phyloP scores from a whole-genome alignment of 2,329 filamentous ascomycete species.

The Pseudogymnoascus sp. region DNA sequence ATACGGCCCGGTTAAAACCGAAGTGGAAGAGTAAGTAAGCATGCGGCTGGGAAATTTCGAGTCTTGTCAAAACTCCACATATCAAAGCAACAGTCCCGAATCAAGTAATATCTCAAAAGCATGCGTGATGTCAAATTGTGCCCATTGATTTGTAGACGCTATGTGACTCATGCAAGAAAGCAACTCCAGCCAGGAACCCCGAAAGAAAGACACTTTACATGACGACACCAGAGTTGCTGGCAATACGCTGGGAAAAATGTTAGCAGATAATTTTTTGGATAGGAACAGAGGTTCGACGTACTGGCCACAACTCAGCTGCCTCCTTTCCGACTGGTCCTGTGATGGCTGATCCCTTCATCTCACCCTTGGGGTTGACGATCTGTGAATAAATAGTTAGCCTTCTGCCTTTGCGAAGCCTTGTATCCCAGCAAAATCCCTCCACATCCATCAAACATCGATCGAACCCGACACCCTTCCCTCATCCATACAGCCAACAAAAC shows the following conservation, averaged over 20 bases:
- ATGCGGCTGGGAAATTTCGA: neutral
- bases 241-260: conserved; percentile 68
- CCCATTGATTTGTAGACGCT: conserved; percentile 16
- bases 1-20: neutral
- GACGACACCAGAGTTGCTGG: conserved; percentile 98
- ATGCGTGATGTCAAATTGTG: conserved; percentile 8
- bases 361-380: conserved; percentile 99
- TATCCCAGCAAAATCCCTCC: neutral
- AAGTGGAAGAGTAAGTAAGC: neutral
- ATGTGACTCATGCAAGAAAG: conserved; percentile 17
- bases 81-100: neutral
- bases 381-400: conserved; percentile 37
- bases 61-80: neutral
- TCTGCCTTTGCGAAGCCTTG: conserved; percentile 1
- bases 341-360: conserved; percentile 99
- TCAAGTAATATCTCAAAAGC: conserved; percentile 6
- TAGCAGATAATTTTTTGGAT: conserved; percentile 22
- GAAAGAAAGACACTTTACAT: conserved; percentile 63
- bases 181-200: conserved; percentile 21
- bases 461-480: neutral
- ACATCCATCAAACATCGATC: neutral
- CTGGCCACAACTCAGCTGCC: conserved; percentile 98
- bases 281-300: conserved; percentile 40
- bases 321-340: conserved; percentile 99
- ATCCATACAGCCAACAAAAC: neutral